Conservation (phyloP, 1,139 yeast genomes). For the Candida gigantensis region DNA sequence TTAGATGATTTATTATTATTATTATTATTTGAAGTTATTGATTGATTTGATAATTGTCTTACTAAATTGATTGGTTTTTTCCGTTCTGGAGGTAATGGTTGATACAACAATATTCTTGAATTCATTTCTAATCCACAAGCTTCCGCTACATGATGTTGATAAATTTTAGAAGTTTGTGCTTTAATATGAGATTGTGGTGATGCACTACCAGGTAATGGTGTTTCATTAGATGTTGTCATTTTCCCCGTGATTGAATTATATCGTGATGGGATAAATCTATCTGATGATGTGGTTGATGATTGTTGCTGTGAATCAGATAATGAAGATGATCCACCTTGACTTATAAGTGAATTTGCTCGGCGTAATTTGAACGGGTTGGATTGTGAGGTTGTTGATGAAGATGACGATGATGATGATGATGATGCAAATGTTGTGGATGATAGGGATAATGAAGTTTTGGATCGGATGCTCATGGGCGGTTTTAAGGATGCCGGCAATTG, state of each 20-base stretch:
- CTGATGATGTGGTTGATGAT: conserved; percentile 28
- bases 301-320: conserved; percentile 25
- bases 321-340: conserved; percentile 25
- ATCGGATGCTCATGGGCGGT: conserved; percentile 15
- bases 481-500: conserved; percentile 20
- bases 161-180: conserved; percentile 69
- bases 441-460: conserved; percentile 12
- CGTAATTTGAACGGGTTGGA: conserved; percentile 28
- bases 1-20: too few species aligned
- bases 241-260: conserved; percentile 46
- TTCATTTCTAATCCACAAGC: conserved; percentile 91
- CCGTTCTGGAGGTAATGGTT: conserved; percentile 83
- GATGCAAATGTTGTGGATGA: conserved; percentile 7
- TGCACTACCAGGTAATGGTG: conserved; percentile 46
- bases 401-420: conserved; percentile 6
- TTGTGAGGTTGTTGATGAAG: conserved; percentile 9
- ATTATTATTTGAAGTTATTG: too few species aligned
- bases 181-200: conserved; percentile 58
- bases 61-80: conserved; percentile 56
- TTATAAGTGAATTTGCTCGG: conserved; percentile 37
- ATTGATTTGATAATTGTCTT: conserved; percentile 23
- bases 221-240: conserved; percentile 29
- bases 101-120: conserved; percentile 81
- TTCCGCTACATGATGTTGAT: conserved; percentile 86
- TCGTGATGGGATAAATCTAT: conserved; percentile 49